These are phyloP conservation scores for Chrysanthemum makinoi DNA, from an alignment of 129 eudicot species.

Conservation along the genomic window DNA sequence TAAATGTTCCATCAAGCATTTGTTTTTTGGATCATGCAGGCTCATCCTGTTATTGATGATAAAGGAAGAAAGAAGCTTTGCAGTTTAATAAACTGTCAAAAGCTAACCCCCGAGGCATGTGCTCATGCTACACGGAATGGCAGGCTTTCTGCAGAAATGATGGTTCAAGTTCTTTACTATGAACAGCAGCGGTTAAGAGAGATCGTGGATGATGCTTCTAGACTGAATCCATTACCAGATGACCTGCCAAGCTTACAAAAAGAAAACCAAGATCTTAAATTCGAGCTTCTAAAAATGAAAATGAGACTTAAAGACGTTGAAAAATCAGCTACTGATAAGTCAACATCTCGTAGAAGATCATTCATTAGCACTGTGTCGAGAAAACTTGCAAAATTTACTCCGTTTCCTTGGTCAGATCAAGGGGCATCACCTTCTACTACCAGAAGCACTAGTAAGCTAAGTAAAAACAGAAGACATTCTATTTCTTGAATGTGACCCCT, in stretches of 20 bases:
- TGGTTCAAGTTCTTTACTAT: slow-evolving; percentile 83
- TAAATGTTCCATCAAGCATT: neutral
- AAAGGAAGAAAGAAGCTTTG: slow-evolving; percentile 75
- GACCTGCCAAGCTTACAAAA: slow-evolving; percentile 47
- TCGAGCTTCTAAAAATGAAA: slow-evolving; percentile 69
- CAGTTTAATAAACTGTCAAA: slow-evolving; percentile 83
- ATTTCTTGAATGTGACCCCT: slow-evolving; percentile 27
- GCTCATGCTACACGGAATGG: slow-evolving; percentile 88
- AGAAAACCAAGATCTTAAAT: slow-evolving; percentile 82
- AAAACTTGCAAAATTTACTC: slow-evolving; percentile 53
- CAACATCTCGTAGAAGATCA: slow-evolving; percentile 58
- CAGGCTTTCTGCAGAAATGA: slow-evolving; percentile 70
- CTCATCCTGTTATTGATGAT: slow-evolving; percentile 73
- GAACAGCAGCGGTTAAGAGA: slow-evolving; percentile 80
- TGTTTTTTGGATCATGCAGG: slow-evolving; percentile 41
- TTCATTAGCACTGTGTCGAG: slow-evolving; percentile 64
- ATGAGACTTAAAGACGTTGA: slow-evolving; percentile 58
- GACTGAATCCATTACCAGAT: slow-evolving; percentile 23
- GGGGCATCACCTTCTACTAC: slow-evolving; percentile 42
- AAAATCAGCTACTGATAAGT: slow-evolving; percentile 35
- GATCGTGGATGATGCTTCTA: slow-evolving; percentile 35
- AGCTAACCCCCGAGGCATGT: slow-evolving; percentile 75
- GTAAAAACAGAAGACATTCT: slow-evolving; percentile 71
- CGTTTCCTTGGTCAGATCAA: slow-evolving; percentile 40
- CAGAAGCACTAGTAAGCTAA: slow-evolving; percentile 39